Evolutionary conservation across 495 filamentous ascomycete genomes (phyloP), one percentile per base, ranked within the genome.

Genomic region (Xylaria scruposa): DNA sequence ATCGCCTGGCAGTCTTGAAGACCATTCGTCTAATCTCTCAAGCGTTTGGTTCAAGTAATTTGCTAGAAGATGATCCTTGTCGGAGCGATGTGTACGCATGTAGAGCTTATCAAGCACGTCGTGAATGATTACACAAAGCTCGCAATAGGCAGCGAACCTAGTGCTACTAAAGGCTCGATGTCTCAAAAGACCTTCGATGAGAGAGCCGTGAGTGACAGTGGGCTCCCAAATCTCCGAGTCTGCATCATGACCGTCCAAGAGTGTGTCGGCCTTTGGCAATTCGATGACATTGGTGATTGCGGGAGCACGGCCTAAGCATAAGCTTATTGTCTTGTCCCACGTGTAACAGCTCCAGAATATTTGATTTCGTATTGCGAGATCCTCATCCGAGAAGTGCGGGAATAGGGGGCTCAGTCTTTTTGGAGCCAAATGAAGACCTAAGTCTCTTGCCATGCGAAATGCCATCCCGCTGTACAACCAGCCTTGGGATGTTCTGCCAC

Each of bases 351-450:
- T 73, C 78, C 78, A 79, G 56, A 79, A 79, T 42, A 79, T 61
- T 40, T 76, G 72, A 17, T 78, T 76, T 65, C 78, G 63, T 13
- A 79, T 70, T 60, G 77, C 78, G 33, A 79, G 64, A 42, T 78
- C 78, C 51, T 79, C 77, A 6, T 74, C 24, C 31, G 72, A 73
- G 44, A 68, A 59, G 17, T 51, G 66, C 42, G 58, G 58, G 19
- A 31, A 61, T 24, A 61, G 33, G 9, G 58, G 58, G 8, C 58
- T 61, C 33, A 61, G 58, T 9, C 38, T 61, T 29, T 61, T 61
- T 61, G 58, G 58, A 24, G 58, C 58, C 4, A 61, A 85, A 19
- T 82, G 84, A 36, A 87, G 85, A 0, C 85, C 85, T 24, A 87
- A 62, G 71, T 87, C 84, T 63, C 85, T 82, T 19, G 59, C 76